Evolutionary conservation across 2,329 filamentous ascomycete genomes (phyloP), one percentile per base, ranked within the genome.

Genomic region (Alternaria arborescens): DNA sequence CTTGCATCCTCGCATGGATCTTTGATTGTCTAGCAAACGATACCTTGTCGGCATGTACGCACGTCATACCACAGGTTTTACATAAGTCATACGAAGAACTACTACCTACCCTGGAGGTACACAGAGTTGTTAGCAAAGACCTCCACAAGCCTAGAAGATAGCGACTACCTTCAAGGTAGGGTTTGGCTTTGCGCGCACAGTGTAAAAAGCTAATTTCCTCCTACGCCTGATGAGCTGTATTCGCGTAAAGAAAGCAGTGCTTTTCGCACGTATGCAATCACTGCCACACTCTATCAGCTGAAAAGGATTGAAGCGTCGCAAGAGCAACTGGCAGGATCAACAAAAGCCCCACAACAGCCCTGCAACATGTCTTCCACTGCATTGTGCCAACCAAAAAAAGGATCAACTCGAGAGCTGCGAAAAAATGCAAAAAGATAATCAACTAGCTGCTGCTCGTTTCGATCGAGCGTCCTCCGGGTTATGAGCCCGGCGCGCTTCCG

Each of bases 401-500:
- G 32, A 38, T 10, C 8, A 40, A 16, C 16, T 6, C 6, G 4
- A 8, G 34, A 38, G 16, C 14, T 20, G 38, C 8, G 11, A 20
- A 40, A 20, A 7, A 22, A 42, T 16, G 11, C 12, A 42, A 42
- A 42, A 42, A 42, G 3, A 24, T 24, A 24, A 42, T 24, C 40
- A 42, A 42, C 20, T 71, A 69, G 69, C 69, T 71, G 63, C 62
- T 59, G 43, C 52, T 59, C 50, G 69, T 71, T 70, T 71, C 68
- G 69, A 70, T 71, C 69, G 52, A 55, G 43, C 43, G 71, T 68
- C 71, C 72, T 75, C 73, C 72, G 73, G 73, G 73, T 76, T 75
- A 74, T 75, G 73, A 75, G 71, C 72, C 73, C 72, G 71, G 73
- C 73, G 72, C 73, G 72, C 72, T 76, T 74, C 73, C 73, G 68